phyloP scores from a whole-genome alignment of 148 eudicot species.

The Rhododendron ferrugineum region DNA sequence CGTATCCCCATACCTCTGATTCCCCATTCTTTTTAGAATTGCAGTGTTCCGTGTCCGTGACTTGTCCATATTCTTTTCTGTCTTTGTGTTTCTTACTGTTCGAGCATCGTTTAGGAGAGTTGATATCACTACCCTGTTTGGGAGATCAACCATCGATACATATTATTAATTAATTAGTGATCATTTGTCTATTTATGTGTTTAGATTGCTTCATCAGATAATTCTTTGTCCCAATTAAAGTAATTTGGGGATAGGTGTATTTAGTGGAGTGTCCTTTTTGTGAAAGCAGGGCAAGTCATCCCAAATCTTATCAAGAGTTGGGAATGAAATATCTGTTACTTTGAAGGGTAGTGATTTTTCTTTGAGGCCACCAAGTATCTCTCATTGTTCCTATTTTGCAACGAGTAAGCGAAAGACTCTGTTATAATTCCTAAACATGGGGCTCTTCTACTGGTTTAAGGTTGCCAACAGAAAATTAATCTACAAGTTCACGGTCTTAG shows the following conservation, averaged over 20 bases:
- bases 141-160: background rate
- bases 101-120: background rate
- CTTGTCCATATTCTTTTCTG: background rate
- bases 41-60: background rate
- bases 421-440: background rate
- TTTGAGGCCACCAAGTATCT: background rate
- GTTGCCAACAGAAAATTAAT: background rate
- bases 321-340: background rate
- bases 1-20: background rate
- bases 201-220: background rate
- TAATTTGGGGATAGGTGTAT: background rate
- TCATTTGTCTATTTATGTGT: background rate
- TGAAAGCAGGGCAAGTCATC: background rate
- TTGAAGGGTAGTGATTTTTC: background rate
- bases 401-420: background rate
- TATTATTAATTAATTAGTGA: background rate
- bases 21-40: background rate
- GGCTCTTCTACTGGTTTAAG: background rate
- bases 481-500: background rate
- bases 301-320: background rate
- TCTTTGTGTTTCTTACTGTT: background rate
- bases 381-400: background rate
- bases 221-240: background rate
- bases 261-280: background rate
- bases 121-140: background rate